Evolutionary conservation across 768 basidiomycete genomes (phyloP), one percentile per base, ranked within the genome.

Genomic region (Agrocybe chaxingu): DNA sequence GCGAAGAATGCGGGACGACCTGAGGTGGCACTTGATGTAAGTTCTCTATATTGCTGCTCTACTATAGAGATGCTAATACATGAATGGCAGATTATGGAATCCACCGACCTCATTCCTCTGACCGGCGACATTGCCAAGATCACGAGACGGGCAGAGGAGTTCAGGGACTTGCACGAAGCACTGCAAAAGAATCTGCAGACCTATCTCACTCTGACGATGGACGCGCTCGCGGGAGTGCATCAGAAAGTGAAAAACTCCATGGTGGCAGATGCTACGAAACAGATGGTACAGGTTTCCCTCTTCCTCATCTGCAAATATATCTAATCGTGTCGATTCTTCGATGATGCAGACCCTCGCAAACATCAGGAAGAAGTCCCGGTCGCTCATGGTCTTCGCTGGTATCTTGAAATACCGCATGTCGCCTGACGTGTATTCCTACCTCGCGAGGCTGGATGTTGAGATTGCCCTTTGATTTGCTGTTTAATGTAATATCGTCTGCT

Each of bases 161-260:
- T 98, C 72, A 86, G 86, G 63, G 84, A 92, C 47, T 69, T 88
- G 12, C 87, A 96, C 49, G 91, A 96, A 57, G 79, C 89, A 2
- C 72, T 97, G 60, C 90, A 94, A 60, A 82, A 89, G 56, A 98
- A 96, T 70, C 68, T 98, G 65, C 92, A 92, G 60, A 80, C 82
- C 2, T 89, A 97, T 65, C 77, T 98, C 43, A 81, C 89, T 32
- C 79, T 93, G 35, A 88, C 92, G 16, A 99, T 98, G 97, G 92
- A 94, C 62, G 82, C 87, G 29, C 81, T 98, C 24, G 87, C 89
- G 43, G 83, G 79, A 10, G 80, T 95, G 11, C 89, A 96, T 58
- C 86, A 86, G 50, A 81, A 79, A 51, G 72, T 84, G 50, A 96
- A 96, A 66, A 70, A 74, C 8, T 85, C 87, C 29, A 70, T 77